Evolutionary conservation across 225 moss, liverwort and hornwort genomes (phyloP).

Genomic region (Polytrichum formosum): DNA sequence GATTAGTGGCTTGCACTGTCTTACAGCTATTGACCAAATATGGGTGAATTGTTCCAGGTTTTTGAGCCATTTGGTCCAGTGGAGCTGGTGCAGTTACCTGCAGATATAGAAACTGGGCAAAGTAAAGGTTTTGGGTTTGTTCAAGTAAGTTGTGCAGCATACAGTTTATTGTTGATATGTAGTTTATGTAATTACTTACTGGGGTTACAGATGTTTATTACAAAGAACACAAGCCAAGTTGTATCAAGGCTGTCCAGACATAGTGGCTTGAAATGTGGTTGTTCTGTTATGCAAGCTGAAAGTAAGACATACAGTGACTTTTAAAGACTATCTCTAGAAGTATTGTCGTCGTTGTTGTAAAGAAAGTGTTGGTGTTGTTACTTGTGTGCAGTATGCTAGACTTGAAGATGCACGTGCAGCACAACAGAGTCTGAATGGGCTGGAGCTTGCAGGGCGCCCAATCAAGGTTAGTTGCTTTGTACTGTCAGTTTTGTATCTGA

Average conservation of each 20-base stretch:
- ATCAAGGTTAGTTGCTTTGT: constrained; percentile 63
- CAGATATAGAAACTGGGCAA: constrained; percentile 93
- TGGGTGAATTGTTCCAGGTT: constrained; percentile 46
- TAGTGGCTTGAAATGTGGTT: no score
- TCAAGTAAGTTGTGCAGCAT: constrained; percentile 53
- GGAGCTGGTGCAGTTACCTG: constrained; percentile 93
- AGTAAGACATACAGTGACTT: background rate
- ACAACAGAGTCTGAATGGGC: constrained; percentile 89
- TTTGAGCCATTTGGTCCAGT: constrained; percentile 99
- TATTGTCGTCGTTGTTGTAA: background rate
- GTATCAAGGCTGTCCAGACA: no score
- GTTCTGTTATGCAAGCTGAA: no score
- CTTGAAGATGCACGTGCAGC: constrained; percentile 98
- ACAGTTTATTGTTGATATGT: background rate
- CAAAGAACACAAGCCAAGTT: background rate
- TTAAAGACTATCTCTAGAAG: background rate
- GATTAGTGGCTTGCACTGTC: background rate
- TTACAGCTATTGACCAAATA: background rate
- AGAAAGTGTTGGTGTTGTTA: constrained; percentile 8
- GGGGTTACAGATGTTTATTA: background rate
- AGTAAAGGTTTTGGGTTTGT: constrained; percentile 99
- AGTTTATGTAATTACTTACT: background rate
- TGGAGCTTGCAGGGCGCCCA: constrained; percentile 97
- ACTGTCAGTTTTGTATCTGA: background rate
- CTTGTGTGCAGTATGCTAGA: constrained; percentile 71